Base-by-base conservation (phyloP, 345 rosid genomes). In the Diplotaxis tenuifolia region DNA sequence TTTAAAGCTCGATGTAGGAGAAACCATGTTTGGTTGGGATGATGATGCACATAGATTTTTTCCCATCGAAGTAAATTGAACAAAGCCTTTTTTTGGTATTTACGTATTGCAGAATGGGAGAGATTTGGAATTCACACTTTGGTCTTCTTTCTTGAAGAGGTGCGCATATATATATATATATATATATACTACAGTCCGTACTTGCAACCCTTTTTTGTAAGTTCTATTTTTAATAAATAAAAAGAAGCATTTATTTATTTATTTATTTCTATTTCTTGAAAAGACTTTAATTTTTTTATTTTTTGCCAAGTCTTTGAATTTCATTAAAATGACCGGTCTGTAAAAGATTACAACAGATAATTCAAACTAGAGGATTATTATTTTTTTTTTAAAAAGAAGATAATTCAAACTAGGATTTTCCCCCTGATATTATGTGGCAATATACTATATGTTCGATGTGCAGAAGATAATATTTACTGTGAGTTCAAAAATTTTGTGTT, bases 1-100 rank as follows among this genome's bases (percentile, higher is more conserved):
- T 54, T 62, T 75, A 25, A 75, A 68, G 40, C 31, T 64, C 9
- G 74, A 75, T 62, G 73, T 27, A 27, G 79, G 73, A 53, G 63
- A 18, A 61, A 50, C 61, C 74, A 38, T 53, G 69, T 75, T 75
- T 68, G 31, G 74, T 36, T 67, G 45, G 12, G 68, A 42, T 1
- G 50, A 42, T 1, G 56, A 52, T 52, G 56, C 56, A 9, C 6
- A 19, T 0, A 9, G 56, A 52, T 19, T 52, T 52, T 52, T 52
- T 52, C 56, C 56, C 56, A 52, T 19, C 9, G 25, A 19, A 52
- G 12, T 3, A 9, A 50, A 50, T 19, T 19, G 23, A 50, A 20
- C 23, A 15, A 42, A 62, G 3, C 3, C 3, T 7, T 9, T 36
- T 19, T 5, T 14, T 64, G 62, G 40, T 10, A 15, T 52, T 14